Conservation (phyloP, 176 grass and related monocot species). For the Dendrocalamus sinicus region DNA sequence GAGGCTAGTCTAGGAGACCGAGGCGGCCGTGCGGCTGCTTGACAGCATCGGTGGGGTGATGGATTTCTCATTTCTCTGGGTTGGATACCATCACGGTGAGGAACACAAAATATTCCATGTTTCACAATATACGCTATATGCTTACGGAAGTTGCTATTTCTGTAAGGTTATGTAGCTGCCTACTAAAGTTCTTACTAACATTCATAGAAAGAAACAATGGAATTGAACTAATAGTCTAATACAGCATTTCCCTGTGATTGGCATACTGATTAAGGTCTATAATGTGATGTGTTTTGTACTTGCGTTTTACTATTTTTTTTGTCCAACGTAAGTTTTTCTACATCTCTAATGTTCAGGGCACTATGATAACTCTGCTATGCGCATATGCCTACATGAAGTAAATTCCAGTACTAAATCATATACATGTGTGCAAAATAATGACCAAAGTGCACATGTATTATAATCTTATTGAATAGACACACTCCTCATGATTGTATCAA, state of each 20-base stretch:
- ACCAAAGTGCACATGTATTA: not conserved
- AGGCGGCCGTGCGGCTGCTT: constrained; percentile 63
- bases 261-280: not conserved
- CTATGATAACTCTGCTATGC: not conserved
- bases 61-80: constrained; percentile 69
- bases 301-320: not conserved
- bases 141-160: not conserved
- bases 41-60: constrained; percentile 53
- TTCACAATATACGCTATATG: not conserved
- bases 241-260: not conserved
- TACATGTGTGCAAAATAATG: constrained; percentile 21
- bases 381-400: not conserved
- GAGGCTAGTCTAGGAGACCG: constrained; percentile 61
- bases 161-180: not conserved
- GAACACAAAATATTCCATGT: not conserved
- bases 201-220: not conserved
- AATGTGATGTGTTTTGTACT: not conserved
- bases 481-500: not conserved
- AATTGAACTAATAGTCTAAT: not conserved
- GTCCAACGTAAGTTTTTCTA: not conserved
- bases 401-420: not conserved
- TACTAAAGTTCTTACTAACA: not conserved
- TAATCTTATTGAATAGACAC: constrained; percentile 14
- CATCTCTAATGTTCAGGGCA: not conserved
- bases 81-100: constrained; percentile 66